Base-by-base conservation (phyloP, 305 asterid genomes). In the Fraxinus velutina region DNA sequence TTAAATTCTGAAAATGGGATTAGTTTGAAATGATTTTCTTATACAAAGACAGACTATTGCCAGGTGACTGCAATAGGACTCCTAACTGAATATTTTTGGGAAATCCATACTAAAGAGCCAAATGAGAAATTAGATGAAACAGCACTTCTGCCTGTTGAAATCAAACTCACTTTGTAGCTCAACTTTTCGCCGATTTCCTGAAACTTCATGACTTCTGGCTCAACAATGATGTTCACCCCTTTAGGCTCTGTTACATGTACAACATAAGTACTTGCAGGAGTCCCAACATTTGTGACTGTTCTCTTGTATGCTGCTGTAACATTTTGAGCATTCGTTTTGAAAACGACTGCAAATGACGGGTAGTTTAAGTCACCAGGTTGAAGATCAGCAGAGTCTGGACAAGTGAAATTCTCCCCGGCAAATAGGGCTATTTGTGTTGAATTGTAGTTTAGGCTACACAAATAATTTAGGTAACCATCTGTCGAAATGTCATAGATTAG, bases 61-160 rank as follows among this genome's bases (percentile, higher is more conserved):
- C 94, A 92, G 24, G 89, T 89, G 75, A 90, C 90, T 27, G 93
- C 94, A 81, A 94, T 86, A 44, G 97, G 95, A 75, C 98, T 94
- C 77, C 90, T 89, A 21, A 92, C 97, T 76, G 52, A 70, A 78
- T 89, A 86, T 52, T 88, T 83, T 32, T 37, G 27, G 0, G 91
- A 91, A 79, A 66, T 77, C 98, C 97, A 92, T 37, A 47, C 85
- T 24, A 92, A n/a, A 71, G 92, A 88, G 5, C 98, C 97, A 81
- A 90, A 91, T 75, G 92, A 77, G 77, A 79, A 90, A n/a, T 72
- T 73, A 70, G 79, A 19, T 13, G 91, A 80, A 10, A 79, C 32
- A 60, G 1, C 73, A 79, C 86, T 79, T 19, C 57, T 76, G 42
- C 80, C 85, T 72, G 1, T 34, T 57, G 87, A 84, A 76, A 64